Evolutionary conservation across 306 rosid genomes (phyloP).

Genomic region (Ormosia semicastrata): DNA sequence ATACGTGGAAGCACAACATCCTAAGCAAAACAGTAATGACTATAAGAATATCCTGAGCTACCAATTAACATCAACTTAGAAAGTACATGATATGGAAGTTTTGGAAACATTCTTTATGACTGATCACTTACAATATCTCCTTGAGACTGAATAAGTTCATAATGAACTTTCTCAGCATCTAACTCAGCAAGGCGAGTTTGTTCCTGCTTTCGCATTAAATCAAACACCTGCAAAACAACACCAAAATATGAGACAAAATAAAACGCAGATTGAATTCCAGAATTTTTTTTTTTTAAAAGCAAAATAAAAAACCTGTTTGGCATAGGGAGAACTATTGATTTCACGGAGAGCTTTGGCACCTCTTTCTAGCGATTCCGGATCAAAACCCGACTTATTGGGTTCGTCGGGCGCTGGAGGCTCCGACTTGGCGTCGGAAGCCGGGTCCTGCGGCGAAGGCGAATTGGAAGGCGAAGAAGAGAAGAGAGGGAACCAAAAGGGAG

Average conservation of each 20-base stretch:
- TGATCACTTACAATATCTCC: constrained; percentile 62
- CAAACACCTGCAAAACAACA: constrained; percentile 65
- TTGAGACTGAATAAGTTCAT: constrained; percentile 72
- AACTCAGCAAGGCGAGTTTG: constrained; percentile 72
- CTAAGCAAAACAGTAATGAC: background rate
- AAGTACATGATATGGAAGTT: background rate
- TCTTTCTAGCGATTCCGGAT: constrained; percentile 81
- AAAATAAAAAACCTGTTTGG: constrained; percentile 56
- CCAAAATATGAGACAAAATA: constrained; percentile 12
- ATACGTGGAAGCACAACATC: background rate
- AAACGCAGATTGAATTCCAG: background rate
- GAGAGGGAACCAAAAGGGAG: constrained; percentile 56
- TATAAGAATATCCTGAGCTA: background rate
- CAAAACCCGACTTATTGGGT: constrained; percentile 71
- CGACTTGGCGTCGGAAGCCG: constrained; percentile 41
- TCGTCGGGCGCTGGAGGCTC: constrained; percentile 62
- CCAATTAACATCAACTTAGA: background rate
- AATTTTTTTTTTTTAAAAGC: background rate
- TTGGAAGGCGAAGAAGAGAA: constrained; percentile 51
- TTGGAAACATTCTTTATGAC: background rate
- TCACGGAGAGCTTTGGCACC: constrained; percentile 89
- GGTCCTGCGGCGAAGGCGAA: constrained; percentile 40
- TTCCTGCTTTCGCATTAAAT: constrained; percentile 82
- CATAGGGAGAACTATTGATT: constrained; percentile 62
- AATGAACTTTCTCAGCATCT: constrained; percentile 77